A percentile compares a stretch with the other conserved stretches of the same genome.
These are phyloP conservation scores for Myxozyma lipomycoides DNA, from an alignment of 805 yeast species.

Conservation along the genomic window DNA sequence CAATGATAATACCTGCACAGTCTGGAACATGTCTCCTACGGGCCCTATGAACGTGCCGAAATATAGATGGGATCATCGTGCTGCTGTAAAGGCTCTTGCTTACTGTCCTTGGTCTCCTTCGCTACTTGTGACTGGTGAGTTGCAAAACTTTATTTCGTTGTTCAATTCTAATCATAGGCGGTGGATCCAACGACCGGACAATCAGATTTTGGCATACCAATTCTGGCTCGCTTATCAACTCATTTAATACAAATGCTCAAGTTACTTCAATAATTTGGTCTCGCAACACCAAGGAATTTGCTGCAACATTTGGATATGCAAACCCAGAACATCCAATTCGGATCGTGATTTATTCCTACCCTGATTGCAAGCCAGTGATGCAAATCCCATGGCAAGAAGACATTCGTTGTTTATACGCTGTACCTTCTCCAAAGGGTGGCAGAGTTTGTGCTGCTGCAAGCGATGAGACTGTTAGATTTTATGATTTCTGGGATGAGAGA, in stretches of 20 bases:
- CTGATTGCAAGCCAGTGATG: conserved; percentile 44
- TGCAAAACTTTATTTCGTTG: not conserved
- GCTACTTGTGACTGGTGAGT: conserved; percentile 58
- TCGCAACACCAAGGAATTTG: conserved; percentile 54
- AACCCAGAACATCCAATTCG: conserved; percentile 49
- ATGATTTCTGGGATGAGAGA: conserved; percentile 58
- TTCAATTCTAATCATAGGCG: conserved; percentile 47
- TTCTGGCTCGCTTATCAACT: conserved; percentile 65
- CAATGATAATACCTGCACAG: conserved; percentile 72
- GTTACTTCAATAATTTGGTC: conserved; percentile 82
- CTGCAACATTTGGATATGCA: conserved; percentile 80
- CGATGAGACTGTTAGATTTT: conserved; percentile 74
- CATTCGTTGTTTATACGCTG: conserved; percentile 64
- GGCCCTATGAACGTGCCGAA: conserved; percentile 42
- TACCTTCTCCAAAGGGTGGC: conserved; percentile 59
- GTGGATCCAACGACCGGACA: conserved; percentile 77
- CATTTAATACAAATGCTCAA: conserved; percentile 62
- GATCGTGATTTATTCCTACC: conserved; percentile 64
- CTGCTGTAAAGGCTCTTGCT: conserved; percentile 87
- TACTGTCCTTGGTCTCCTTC: conserved; percentile 88
- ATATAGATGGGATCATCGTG: conserved; percentile 59
- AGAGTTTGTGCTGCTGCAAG: conserved; percentile 68
- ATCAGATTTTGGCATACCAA: conserved; percentile 82
- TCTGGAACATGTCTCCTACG: conserved; percentile 58
- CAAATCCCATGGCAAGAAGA: conserved; percentile 31